phyloP scores from a whole-genome alignment of 495 filamentous ascomycete genomes.

The Penicillium macrosclerotiorum region DNA sequence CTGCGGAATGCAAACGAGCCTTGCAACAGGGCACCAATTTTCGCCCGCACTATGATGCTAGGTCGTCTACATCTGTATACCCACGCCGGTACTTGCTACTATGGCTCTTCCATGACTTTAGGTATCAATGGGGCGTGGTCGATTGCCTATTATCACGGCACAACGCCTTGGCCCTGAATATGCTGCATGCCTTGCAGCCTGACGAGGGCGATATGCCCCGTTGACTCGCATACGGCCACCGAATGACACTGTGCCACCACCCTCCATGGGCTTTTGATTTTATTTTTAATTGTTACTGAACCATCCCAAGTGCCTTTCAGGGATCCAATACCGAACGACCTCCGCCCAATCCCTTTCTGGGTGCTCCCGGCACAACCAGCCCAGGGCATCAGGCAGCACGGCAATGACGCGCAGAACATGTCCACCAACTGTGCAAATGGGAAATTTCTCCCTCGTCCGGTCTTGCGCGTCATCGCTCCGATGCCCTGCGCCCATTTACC shows the following conservation, averaged over 20 bases:
- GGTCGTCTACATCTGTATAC: too few species aligned
- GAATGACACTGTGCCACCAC: slow-evolving; percentile 29
- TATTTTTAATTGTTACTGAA: not conserved
- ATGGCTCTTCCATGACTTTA: too few species aligned
- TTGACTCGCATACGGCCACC: slow-evolving; percentile 18
- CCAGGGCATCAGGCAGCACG: slow-evolving; percentile 21
- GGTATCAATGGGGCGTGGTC: too few species aligned
- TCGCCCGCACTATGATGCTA: too few species aligned
- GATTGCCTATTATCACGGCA: slow-evolving; percentile 1
- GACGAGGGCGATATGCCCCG: slow-evolving; percentile 24
- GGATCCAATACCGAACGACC: slow-evolving; percentile 8
- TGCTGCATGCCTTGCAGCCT: slow-evolving; percentile 31
- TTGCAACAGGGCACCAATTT: slow-evolving; percentile 13
- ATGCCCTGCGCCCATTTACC: slow-evolving; percentile 1
- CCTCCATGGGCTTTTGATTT: slow-evolving; percentile 8
- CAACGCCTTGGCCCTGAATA: slow-evolving; percentile 8
- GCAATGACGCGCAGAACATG: slow-evolving; percentile 21
- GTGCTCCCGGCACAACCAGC: not conserved
- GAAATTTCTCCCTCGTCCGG: not conserved
- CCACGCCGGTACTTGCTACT: too few species aligned
- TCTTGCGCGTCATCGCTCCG: slow-evolving; percentile 14
- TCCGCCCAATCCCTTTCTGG: slow-evolving; percentile 10
- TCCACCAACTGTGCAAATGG: slow-evolving; percentile 2
- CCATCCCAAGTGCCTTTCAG: slow-evolving; percentile 1
- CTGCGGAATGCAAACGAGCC: not conserved